phyloP scores from a whole-genome alignment of 148 eudicot genomes.

The Rhododendron williamsianum region DNA sequence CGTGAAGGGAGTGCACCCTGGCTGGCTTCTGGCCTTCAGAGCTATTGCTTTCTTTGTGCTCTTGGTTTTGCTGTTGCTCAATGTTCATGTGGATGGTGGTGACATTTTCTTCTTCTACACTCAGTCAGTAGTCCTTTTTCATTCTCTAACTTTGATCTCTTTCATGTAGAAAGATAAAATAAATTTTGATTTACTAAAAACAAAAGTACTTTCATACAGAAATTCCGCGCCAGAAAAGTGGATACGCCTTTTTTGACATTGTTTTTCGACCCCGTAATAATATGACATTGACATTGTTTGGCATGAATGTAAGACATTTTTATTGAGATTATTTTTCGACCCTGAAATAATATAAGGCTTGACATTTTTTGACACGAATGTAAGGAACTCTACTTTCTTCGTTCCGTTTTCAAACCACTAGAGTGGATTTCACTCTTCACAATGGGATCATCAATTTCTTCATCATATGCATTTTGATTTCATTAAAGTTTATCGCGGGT shows the following conservation, averaged over 20 bases:
- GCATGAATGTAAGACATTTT: too few relatives aligned
- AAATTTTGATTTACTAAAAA: background rate
- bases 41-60: conserved; percentile 60
- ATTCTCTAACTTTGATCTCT: background rate
- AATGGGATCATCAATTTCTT: background rate
- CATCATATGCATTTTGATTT: background rate
- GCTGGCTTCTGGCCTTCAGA: conserved; percentile 64
- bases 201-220: background rate
- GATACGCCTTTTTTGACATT: background rate
- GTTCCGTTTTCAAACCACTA: background rate
- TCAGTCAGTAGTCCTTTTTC: conserved; percentile 46
- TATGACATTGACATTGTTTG: background rate
- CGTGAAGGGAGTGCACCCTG: conserved; percentile 68
- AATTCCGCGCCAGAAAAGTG: background rate
- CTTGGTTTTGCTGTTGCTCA: conserved; percentile 47
- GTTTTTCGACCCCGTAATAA: background rate
- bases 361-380: background rate
- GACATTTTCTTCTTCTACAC: conserved; percentile 72
- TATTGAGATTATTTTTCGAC: too few relatives aligned
- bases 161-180: background rate
- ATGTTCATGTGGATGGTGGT: conserved; percentile 58
- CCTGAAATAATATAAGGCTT: too few relatives aligned
- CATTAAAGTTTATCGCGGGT: background rate
- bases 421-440: background rate
- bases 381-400: background rate